phyloP scores from a whole-genome alignment of 2,329 filamentous ascomycete species.

The Aspergillus terreus region DNA sequence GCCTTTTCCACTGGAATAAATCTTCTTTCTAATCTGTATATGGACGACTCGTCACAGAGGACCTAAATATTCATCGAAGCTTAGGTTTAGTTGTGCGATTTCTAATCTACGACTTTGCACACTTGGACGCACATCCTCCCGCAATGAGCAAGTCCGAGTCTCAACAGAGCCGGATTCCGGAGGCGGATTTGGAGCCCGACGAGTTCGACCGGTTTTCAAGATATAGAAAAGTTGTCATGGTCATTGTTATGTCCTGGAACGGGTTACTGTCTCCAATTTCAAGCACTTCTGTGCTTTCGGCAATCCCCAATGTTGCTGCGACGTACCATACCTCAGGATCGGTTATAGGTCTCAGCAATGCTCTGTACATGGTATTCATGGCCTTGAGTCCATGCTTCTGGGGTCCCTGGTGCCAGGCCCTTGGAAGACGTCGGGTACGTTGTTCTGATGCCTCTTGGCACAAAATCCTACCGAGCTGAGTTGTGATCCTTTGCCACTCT shows the following conservation, averaged over 20 bases:
- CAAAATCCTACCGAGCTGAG: not conserved
- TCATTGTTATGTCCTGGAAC: not conserved
- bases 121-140: too few relatives aligned
- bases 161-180: too few relatives aligned
- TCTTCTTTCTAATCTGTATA: too few relatives aligned
- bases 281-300: not conserved
- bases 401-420: not conserved
- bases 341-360: not conserved
- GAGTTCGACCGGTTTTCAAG: not conserved
- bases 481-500: not conserved
- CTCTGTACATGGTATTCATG: conserved; percentile 2
- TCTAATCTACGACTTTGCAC: too few relatives aligned
- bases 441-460: not conserved
- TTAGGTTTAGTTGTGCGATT: too few relatives aligned
- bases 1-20: too few relatives aligned
- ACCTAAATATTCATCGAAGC: too few relatives aligned
- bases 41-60: too few relatives aligned
- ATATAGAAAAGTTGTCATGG: not conserved
- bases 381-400: not conserved
- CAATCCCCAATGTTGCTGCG: not conserved
- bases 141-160: too few relatives aligned
- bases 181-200: not conserved
- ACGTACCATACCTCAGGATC: conserved; percentile 1
- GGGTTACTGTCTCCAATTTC: not conserved
- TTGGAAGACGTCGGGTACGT: not conserved